Evolutionary conservation across 2,329 filamentous ascomycete species (phyloP), one percentile per base, ranked within the genome.

Genomic region (Sodiomyces alkalinus): DNA sequence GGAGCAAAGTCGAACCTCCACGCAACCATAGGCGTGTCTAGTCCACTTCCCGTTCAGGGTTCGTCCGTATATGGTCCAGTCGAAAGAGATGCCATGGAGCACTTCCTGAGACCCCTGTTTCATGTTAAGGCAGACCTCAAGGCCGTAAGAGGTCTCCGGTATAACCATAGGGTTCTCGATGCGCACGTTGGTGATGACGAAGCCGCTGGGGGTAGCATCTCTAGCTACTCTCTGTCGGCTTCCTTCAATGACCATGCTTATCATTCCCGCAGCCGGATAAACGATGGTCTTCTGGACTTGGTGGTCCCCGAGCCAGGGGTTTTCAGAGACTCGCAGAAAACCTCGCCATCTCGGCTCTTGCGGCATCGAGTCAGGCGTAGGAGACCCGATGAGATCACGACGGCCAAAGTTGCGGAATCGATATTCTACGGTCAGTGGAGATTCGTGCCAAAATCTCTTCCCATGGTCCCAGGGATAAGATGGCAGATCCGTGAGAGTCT

Each of bases 391-490:
- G 2, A 71, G 48, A 33, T 71, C 65, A 23, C 61, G 56, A 8
- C 64, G 52, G 2, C 56, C 52, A 29, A 55, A 55, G 16, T 53
- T 45, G 10, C 61, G 51, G 32, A 60, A 55, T 3, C 63, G 54
- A 26, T 55, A 54, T 8, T 55, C 49, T 10, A 44, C 40, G 13
- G 58, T 59, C 3, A 62, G 39, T 22, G 61, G 56, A 2, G 60
- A 60, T 33, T 71, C 65, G 33, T 64, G 55, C 65, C 66, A 70
- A 40, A 68, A 66, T 1, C 42, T 47, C 16, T 55, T 62, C 16
- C 48, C 44, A 33, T 69, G 65, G 17, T 69, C 65, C 64, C 66
- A 71, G 3, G 60, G 54, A 33, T 70, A 70, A 1, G 54, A 49
- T 2, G 67, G 66, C 18, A 71, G 41, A 32, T 60, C 55, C 1